Evolutionary conservation across 495 filamentous ascomycete species (phyloP).

Genomic region (Lineolata rhizophorae): DNA sequence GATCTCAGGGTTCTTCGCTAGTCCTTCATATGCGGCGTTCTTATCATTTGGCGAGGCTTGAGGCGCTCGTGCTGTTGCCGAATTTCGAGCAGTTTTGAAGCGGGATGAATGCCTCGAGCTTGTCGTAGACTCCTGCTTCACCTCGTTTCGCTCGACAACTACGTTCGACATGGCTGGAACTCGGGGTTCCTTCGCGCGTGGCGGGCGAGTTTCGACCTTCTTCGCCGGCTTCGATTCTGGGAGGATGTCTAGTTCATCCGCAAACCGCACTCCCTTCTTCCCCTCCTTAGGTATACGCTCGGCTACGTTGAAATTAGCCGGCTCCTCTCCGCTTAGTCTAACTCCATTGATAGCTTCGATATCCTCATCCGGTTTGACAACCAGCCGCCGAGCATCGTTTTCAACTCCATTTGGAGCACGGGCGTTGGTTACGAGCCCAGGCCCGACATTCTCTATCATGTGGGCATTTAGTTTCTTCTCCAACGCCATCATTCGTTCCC

Average conservation of each 20-base stretch:
- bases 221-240: neutral
- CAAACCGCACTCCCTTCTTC: conserved; percentile 64
- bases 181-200: no score
- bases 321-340: no score
- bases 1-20: no score
- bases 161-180: neutral
- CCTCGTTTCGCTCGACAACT: neutral
- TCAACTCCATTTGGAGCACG: conserved; percentile 8
- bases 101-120: no score
- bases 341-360: conserved; percentile 1
- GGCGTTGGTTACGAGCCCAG: conserved; percentile 5
- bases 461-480: conserved; percentile 16
- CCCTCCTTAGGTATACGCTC: neutral
- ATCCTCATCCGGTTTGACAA: conserved; percentile 8
- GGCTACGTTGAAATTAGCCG: no score
- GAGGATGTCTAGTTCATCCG: conserved; percentile 46
- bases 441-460: conserved; percentile 19
- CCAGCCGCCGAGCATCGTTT: conserved; percentile 11
- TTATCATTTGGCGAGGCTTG: no score
- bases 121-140: no score
- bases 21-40: no score
- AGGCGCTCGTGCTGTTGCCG: no score
- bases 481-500: conserved; percentile 23
- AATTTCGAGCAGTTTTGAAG: no score
- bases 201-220: neutral